Evolutionary conservation across 495 filamentous ascomycete species (phyloP).

Genomic region (Stereocaulon alpinum): DNA sequence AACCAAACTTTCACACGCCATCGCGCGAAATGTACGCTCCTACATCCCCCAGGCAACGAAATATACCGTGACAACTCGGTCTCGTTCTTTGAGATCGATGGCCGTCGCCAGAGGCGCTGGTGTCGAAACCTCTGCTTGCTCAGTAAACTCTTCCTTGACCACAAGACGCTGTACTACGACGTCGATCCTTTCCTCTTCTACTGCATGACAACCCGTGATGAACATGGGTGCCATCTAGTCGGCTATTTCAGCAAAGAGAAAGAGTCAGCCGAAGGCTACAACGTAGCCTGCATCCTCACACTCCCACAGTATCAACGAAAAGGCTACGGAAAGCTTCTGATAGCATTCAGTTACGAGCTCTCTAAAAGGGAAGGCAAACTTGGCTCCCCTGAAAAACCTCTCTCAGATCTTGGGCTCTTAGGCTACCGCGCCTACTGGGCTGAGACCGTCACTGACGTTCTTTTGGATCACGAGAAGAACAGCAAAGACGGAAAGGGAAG

Average conservation of each 20-base stretch:
- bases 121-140: constrained; percentile 92
- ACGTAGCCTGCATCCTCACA: constrained; percentile 94
- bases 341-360: constrained; percentile 96
- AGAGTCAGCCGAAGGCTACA: constrained; percentile 90
- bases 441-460: constrained; percentile 76
- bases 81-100: constrained; percentile 96
- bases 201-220: constrained; percentile 84
- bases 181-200: constrained; percentile 98
- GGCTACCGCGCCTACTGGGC: constrained; percentile 96
- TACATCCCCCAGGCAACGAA: constrained; percentile 93
- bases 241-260: constrained; percentile 99
- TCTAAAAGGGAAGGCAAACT: constrained; percentile 90
- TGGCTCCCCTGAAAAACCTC: constrained; percentile 90
- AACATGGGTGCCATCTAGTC: constrained; percentile 82
- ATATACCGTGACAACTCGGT: constrained; percentile 93
- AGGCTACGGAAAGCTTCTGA: constrained; percentile 84
- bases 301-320: constrained; percentile 92
- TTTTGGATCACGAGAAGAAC: constrained; percentile 44
- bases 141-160: constrained; percentile 92
- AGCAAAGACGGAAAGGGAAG: constrained; percentile 25
- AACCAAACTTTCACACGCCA: constrained; percentile 71
- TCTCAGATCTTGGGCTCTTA: constrained; percentile 84
- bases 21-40: constrained; percentile 78
- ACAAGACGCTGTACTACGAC: constrained; percentile 99
- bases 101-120: constrained; percentile 88